A percentile compares a stretch with the other conserved stretches of the same genome.
Evolutionary conservation across 768 basidiomycete species (phyloP).

Genomic region (Hericium alpestre): DNA sequence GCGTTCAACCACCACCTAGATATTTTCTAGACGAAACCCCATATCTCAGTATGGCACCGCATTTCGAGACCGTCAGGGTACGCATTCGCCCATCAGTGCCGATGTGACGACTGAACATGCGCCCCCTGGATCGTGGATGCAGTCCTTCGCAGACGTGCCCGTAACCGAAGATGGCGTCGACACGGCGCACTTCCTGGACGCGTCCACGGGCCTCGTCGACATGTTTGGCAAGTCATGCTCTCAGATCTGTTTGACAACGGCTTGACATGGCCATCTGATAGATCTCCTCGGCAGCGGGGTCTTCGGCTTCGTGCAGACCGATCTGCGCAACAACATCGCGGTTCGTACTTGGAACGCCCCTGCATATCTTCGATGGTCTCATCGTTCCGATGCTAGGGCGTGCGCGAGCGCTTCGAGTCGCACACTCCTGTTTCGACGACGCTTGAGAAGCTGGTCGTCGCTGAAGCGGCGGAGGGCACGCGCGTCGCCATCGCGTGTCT

Average conservation of each 20-base stretch:
- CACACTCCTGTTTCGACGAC: conserved; percentile 36
- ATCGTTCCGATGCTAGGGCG: conserved; percentile 35
- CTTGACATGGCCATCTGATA: conserved; percentile 16
- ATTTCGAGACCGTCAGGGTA: conserved; percentile 64
- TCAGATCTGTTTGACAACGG: not conserved
- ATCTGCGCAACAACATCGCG: conserved; percentile 56
- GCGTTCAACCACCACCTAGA: no score
- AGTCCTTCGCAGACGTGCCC: conserved; percentile 85
- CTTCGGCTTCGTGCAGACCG: conserved; percentile 65
- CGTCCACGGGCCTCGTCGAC: conserved; percentile 73
- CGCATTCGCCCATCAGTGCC: conserved; percentile 5
- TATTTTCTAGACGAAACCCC: no score
- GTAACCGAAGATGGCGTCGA: conserved; percentile 71
- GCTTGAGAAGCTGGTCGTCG: conserved; percentile 48
- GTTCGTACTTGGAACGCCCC: conserved; percentile 26
- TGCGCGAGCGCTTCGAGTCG: conserved; percentile 44
- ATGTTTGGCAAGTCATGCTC: conserved; percentile 47
- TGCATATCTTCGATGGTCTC: no score
- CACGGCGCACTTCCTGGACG: conserved; percentile 72
- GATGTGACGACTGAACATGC: not conserved
- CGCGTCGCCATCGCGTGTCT: conserved; percentile 51
- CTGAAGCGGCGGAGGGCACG: conserved; percentile 33
- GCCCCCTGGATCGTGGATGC: conserved; percentile 1
- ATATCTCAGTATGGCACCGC: conserved; percentile 33
- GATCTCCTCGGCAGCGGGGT: conserved; percentile 60